phyloP scores from a whole-genome alignment of 2,329 filamentous ascomycete species.

The Blumeria graminis region DNA sequence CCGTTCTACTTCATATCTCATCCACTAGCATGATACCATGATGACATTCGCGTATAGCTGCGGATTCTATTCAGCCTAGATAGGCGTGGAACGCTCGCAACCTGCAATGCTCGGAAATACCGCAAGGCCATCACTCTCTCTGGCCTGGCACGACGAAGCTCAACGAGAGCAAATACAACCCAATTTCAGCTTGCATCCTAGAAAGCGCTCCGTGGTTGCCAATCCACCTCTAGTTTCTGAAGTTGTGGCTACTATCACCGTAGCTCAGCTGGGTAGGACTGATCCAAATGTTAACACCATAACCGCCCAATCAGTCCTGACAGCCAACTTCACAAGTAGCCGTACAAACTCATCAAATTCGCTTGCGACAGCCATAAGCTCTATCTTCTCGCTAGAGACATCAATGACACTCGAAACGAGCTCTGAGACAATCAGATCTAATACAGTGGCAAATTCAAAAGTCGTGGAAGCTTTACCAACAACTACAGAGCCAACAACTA shows the following conservation, averaged over 20 bases:
- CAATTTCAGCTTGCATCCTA: conserved; percentile 9
- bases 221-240: conserved; percentile 8
- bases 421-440: conserved; percentile 3
- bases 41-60: too few species aligned
- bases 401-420: conserved; percentile 3
- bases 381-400: conserved; percentile 1
- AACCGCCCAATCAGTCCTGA: conserved; percentile 6
- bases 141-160: conserved; percentile 13
- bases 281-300: conserved; percentile 12
- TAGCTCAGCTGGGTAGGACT: conserved; percentile 13
- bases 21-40: too few species aligned
- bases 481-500: conserved; percentile 1
- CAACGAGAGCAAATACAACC: conserved; percentile 13
- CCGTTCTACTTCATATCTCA: too few species aligned
- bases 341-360: conserved; percentile 1
- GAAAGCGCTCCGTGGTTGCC: not conserved
- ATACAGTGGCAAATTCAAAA: conserved; percentile 3
- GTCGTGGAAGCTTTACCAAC: conserved; percentile 1
- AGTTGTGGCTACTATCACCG: conserved; percentile 11
- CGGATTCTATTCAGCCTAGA: too few species aligned
- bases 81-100: too few species aligned
- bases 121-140: conserved; percentile 15
- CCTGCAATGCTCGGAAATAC: too few species aligned
- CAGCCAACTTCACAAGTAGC: not conserved
- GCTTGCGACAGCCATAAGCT: conserved; percentile 4